Evolutionary conservation across 2,329 filamentous ascomycete genomes (phyloP), one percentile per base, ranked within the genome.

Genomic region (Emmonsiellopsis sp.): DNA sequence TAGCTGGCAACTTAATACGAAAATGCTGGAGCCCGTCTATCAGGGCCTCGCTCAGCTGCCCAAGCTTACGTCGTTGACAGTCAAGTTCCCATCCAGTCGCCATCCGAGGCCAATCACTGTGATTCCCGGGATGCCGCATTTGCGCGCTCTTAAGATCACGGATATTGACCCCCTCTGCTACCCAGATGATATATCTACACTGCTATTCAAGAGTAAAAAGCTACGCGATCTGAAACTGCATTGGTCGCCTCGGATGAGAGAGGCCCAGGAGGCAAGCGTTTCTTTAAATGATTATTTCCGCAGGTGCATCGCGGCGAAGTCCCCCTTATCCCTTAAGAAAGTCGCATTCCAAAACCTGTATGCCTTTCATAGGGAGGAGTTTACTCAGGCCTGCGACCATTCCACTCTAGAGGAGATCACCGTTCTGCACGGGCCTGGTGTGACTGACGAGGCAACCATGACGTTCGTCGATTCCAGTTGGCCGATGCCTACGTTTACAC

Each of bases 121-220:
- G 4, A 74, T 84, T 41, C 80, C 81, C 1, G 70, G 79, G 0
- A 74, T 85, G 60, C 76, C 79, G 7, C 79, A 77, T 57, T 69
- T 85, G 26, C 70, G 69, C 35, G 70, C 68, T 4, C 69, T 85
- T 37, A 76, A 77, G 51, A 71, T 81, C 31, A 78, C 78, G 55
- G 75, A 84, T 57, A 81, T 84, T 51, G 82, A 85, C 53, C 82
- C 82, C 1, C 70, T 84, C 8, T 84, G 81, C 66, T 82, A 83
- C 59, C 80, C 80, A 0, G 82, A 85, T 64, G 81, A 84, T 59
- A 76, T 84, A 7, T 80, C 79, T 11, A 69, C 78, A 20, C 66
- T 84, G 11, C 65, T 84, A 6, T 65, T 74, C 11, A 70, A 75
- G n/a, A 77, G 78, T 4, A 76, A 72, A 56, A 79, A 78, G 51